phyloP scores from a whole-genome alignment of 352 stramenopile genomes.

The Phytophthora sp. region DNA sequence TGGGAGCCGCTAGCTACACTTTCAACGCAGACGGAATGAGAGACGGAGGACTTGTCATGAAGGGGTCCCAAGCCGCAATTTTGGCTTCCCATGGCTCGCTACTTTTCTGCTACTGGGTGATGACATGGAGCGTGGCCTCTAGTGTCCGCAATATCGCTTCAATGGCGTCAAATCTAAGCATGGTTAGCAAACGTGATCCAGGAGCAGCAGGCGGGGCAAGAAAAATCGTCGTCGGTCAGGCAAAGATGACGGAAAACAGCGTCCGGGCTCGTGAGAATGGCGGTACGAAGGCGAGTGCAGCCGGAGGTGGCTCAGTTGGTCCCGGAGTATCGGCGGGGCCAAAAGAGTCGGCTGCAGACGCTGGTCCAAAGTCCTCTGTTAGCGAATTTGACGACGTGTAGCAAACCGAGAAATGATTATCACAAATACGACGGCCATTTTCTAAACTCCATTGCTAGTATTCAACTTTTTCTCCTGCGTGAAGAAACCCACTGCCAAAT shows the following conservation, averaged over 20 bases:
- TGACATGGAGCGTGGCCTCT: constrained; percentile 37
- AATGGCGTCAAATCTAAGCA: constrained; percentile 25
- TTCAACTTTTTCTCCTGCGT: too few species aligned
- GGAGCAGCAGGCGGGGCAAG: neutral
- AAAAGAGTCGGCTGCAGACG: constrained; percentile 14
- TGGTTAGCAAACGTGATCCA: constrained; percentile 23
- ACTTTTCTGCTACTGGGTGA: constrained; percentile 67
- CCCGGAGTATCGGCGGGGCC: neutral
- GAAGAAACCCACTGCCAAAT: too few species aligned
- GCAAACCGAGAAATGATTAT: too few species aligned
- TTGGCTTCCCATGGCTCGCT: constrained; percentile 56
- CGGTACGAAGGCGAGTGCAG: neutral
- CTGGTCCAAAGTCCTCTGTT: constrained; percentile 5
- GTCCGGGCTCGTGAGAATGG: constrained; percentile 8
- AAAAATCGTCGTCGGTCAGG: constrained; percentile 22
- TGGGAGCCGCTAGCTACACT: constrained; percentile 50
- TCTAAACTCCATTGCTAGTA: neutral
- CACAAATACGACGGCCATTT: too few species aligned
- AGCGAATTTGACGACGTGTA: constrained; percentile 31
- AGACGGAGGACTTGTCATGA: constrained; percentile 34
- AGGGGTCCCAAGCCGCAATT: constrained; percentile 33
- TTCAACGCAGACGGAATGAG: constrained; percentile 37
- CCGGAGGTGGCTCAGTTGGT: neutral
- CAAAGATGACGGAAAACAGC: constrained; percentile 4
- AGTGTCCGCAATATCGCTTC: constrained; percentile 34